A percentile compares a stretch with the other conserved stretches of the same genome.
Evolutionary conservation across 805 yeast species (phyloP).

Genomic region (Wickerhamomyces sydowiorum): DNA sequence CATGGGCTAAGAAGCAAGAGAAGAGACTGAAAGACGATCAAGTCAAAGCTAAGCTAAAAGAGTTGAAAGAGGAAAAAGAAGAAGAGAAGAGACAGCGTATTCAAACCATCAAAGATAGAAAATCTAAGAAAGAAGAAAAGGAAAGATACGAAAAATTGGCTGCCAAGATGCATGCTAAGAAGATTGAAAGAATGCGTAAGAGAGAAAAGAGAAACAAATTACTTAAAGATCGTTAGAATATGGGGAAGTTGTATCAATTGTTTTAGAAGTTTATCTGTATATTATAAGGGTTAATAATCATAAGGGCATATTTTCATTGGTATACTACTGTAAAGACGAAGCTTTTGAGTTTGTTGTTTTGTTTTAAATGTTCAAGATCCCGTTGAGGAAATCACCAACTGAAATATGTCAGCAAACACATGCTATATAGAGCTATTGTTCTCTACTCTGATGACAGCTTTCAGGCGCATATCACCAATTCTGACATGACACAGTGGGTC

Average conservation of each 20-base stretch:
- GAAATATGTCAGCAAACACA: too few species aligned
- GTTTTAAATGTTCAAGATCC: too few species aligned
- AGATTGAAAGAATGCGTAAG: constrained; percentile 82
- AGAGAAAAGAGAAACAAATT: constrained; percentile 93
- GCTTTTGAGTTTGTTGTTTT: too few species aligned
- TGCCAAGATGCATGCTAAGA: constrained; percentile 85
- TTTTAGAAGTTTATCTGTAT: not conserved
- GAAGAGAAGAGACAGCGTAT: constrained; percentile 47
- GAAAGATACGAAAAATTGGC: constrained; percentile 84
- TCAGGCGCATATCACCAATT: too few species aligned
- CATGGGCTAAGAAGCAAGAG: constrained; percentile 65
- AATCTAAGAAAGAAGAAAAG: constrained; percentile 78
- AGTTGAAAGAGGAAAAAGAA: constrained; percentile 74
- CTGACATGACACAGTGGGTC: too few species aligned
- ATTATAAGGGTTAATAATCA: not conserved
- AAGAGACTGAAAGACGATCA: constrained; percentile 62
- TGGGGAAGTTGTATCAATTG: not conserved
- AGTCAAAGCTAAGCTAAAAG: constrained; percentile 62
- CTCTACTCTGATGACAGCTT: too few species aligned
- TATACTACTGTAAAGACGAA: too few species aligned
- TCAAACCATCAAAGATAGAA: constrained; percentile 60
- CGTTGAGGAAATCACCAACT: too few species aligned
- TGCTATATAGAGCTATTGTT: too few species aligned
- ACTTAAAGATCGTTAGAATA: constrained; percentile 71
- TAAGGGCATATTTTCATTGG: not conserved